These are phyloP conservation scores for Monosporascus ibericus DNA, from an alignment of 2,329 filamentous ascomycete genomes.

Conservation along the genomic window DNA sequence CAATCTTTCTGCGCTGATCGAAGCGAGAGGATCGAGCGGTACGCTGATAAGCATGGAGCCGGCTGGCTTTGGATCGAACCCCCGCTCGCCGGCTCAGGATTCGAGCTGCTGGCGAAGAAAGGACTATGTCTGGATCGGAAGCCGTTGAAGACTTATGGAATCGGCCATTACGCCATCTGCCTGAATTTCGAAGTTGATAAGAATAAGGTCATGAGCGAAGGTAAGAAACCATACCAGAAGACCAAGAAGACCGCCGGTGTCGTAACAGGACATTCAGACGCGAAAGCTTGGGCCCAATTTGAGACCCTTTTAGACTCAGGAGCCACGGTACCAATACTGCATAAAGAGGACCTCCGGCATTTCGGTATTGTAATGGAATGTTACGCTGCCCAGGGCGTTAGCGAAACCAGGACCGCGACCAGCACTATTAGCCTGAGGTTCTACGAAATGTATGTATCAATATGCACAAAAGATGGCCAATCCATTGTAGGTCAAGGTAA, in stretches of 20 bases:
- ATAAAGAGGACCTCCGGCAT: constrained; percentile 25
- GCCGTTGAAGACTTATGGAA: constrained; percentile 7
- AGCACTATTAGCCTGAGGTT: constrained; percentile 13
- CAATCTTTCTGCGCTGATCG: constrained; percentile 32
- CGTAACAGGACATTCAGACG: constrained; percentile 7
- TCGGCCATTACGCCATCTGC: constrained; percentile 18
- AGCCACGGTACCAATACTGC: constrained; percentile 34
- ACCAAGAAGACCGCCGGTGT: background rate
- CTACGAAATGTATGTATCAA: constrained; percentile 30
- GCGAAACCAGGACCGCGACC: constrained; percentile 13
- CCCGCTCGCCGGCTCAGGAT: constrained; percentile 26
- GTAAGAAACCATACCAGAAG: background rate
- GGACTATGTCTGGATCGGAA: constrained; percentile 21
- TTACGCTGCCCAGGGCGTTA: constrained; percentile 32
- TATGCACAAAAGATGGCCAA: constrained; percentile 18
- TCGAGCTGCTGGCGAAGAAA: constrained; percentile 23
- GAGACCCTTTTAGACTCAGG: constrained; percentile 36
- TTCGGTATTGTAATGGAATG: constrained; percentile 26
- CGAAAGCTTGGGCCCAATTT: constrained; percentile 19
- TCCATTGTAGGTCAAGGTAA: constrained; percentile 23
- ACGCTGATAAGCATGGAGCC: constrained; percentile 27
- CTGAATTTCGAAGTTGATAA: constrained; percentile 11
- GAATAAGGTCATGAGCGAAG: constrained; percentile 6
- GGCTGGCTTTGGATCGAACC: constrained; percentile 43
- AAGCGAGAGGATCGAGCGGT: constrained; percentile 31